These are phyloP conservation scores for Fusarium humuli DNA, from an alignment of 2,329 filamentous ascomycete species.

Conservation along the genomic window DNA sequence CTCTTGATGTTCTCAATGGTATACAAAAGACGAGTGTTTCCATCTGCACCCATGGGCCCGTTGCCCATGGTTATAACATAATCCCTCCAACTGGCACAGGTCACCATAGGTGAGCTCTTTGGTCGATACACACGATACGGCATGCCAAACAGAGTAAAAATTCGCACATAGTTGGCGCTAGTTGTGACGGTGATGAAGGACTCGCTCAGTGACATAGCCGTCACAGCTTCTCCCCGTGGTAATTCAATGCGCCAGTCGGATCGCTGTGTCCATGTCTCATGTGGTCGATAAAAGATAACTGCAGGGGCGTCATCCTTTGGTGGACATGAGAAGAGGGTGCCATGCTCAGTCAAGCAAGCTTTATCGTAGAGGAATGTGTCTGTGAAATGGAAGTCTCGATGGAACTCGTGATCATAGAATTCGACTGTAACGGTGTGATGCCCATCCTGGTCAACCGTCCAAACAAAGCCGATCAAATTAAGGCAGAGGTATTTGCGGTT, in stretches of 20 bases:
- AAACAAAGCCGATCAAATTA: conserved; percentile 93
- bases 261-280: conserved; percentile 94
- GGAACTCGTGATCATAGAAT: conserved; percentile 93
- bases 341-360: conserved; percentile 88
- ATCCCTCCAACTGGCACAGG: conserved; percentile 93
- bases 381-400: conserved; percentile 96
- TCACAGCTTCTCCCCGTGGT: conserved; percentile 87
- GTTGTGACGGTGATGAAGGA: conserved; percentile 93
- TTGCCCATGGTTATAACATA: conserved; percentile 98
- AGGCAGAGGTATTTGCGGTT: conserved; percentile 93
- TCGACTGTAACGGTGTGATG: conserved; percentile 96
- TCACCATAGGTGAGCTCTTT: conserved; percentile 89
- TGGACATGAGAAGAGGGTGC: conserved; percentile 85
- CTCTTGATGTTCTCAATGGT: conserved; percentile 94
- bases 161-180: conserved; percentile 85
- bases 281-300: conserved; percentile 93
- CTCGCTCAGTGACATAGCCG: conserved; percentile 89
- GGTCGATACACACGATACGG: conserved; percentile 90
- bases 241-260: conserved; percentile 90
- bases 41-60: conserved; percentile 83
- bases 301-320: conserved; percentile 75
- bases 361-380: conserved; percentile 97
- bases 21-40: conserved; percentile 82
- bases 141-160: conserved; percentile 93
- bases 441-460: conserved; percentile 95